Evolutionary conservation across 495 filamentous ascomycete species (phyloP), one percentile per base, ranked within the genome.

Genomic region (Parachaetomium inaequale): DNA sequence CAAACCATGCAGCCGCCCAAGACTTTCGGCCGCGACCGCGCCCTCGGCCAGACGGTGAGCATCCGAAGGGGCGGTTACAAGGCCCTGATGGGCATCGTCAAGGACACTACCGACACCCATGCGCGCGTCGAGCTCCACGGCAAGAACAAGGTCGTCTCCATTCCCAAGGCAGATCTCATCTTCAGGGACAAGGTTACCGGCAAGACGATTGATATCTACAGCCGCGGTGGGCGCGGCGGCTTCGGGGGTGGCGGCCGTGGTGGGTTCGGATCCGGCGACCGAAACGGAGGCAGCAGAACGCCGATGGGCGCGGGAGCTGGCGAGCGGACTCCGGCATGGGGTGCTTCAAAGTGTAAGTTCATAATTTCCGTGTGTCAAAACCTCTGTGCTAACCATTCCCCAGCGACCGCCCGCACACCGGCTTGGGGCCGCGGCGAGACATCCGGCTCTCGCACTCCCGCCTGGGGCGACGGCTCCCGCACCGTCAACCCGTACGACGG

Each of bases 51-150:
- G 76, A 98, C 92, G 1, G 91, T 98, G 38, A 89, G 83, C 31
- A 86, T 98, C 62, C 79, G 86, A 50, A 88, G 84, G 67, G 95
- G 95, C 11, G 85, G 86, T 1, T 90, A 92, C 75, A 99, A 99
- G 76, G 94, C 93, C 54, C 79, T 96, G 15, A 81, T 99, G 51
- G 95, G 95, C 64, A 96, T 96, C 59, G 90, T 99, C 65, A 96
- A 95, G 68, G 92, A 98, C 70, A 85, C 95, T 0, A 93, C 89
- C 0, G 92, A 95, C 61, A 82, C 81, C 0, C 85, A 88, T 63
- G 93, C 90, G 31, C 87, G 92, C 23, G 88, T 99, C 38, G 95
- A 98, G 74, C 79, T 99, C 28, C 93, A 97, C 73, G 89, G 91
- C 25, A 94, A 93, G 75, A 88, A 84, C 75, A 97, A 96, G 79